Base-by-base conservation (phyloP, 2,329 filamentous ascomycete species). In the Aspergillus transmontanensis region DNA sequence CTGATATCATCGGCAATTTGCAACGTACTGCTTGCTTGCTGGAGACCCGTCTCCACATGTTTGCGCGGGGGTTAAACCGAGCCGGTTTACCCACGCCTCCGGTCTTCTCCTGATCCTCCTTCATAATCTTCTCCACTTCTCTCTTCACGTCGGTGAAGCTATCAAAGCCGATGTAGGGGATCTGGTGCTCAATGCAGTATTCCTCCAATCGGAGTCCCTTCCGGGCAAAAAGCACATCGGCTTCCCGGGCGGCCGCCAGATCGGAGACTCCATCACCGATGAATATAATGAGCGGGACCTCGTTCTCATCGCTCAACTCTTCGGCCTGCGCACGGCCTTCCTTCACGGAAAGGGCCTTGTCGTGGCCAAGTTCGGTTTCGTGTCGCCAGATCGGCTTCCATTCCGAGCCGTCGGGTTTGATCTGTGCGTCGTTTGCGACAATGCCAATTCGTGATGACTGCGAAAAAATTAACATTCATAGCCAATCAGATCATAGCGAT, bases 211-310 rank as follows among this genome's bases (percentile, higher is more conserved):
- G 80, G 45, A 90, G 79, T 0, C 88, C 88, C n/a, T 84, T 82
- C 12, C 88, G 83, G 0, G 89, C 88, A 70, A 90, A 90, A 12
- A 91, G 83, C 0, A 90, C 86, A 71, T 90, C 89, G 1, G 88
- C 87, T 71, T 90, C 83, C 34, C 87, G 81, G 1, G 89, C 88
- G 3, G 88, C 88, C 0, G 89, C 84, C 1, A 90, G 81, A 71
- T 90, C 89, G 0, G 86, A 89, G 6, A 90, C 87, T 26, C 88
- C 89, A 70, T 90, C 89, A 56, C 89, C 88, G 67, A 90, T 89
- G 77, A 90, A 91, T 58, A 90, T 80, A 68, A 90, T 89, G 58
- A 90, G 79, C 0, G 88, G 88, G 54, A 90, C 83, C 2, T 86
- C 86, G 60, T 85, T 87, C 63, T 89, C 85, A 19, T 86, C 84